Base-by-base conservation (phyloP, 2,329 filamentous ascomycete genomes). In the Alternaria gansuensis region DNA sequence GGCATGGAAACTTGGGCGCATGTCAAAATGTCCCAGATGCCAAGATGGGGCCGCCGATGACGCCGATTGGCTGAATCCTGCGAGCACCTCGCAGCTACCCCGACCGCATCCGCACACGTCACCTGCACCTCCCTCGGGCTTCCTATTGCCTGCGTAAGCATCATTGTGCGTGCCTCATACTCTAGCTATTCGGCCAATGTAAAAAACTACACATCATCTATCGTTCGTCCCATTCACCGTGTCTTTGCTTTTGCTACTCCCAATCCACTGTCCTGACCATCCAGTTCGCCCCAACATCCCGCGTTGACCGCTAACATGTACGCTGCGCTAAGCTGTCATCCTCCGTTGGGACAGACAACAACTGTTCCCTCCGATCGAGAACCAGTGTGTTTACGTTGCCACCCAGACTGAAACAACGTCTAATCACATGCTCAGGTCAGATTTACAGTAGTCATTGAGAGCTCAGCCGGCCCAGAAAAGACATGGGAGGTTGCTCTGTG, bases 401-500 rank as follows among this genome's bases (percentile, higher is more conserved):
- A 17, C 7, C 44, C 23, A 3, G 17, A 60, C 67, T 3, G 43
- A 17, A 23, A 52, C 14, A 67, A 74, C 14, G 17, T 43, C 58
- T 65, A 21, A 65, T 36, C 28, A 36, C 48, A 5, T 24, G 17
- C 23, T 17, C 36, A 83, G 69, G 80, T 90, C 37, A 73, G 75
- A 1, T 89, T 97, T 65, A 88, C 85, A 0, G 88, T 90, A 6
- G 77, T 93, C 11, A 82, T 96, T 31, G 88, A 93, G 66, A 85
- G 89, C 40, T 85, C 86, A 39, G 77, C 75, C 23, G 81, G 80
- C 34, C 83, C 84, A 45, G 81, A 82, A 7, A 78, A 84, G 60
- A 70, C 82, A 21, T 95, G 91, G 89, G 85, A 95, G 67, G 85
- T 92, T 31, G 85, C 86, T 14, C 77, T 96, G 7, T 96, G 92